Base-by-base conservation (phyloP, 352 stramenopile species). In the Globisporangium spiculum region DNA sequence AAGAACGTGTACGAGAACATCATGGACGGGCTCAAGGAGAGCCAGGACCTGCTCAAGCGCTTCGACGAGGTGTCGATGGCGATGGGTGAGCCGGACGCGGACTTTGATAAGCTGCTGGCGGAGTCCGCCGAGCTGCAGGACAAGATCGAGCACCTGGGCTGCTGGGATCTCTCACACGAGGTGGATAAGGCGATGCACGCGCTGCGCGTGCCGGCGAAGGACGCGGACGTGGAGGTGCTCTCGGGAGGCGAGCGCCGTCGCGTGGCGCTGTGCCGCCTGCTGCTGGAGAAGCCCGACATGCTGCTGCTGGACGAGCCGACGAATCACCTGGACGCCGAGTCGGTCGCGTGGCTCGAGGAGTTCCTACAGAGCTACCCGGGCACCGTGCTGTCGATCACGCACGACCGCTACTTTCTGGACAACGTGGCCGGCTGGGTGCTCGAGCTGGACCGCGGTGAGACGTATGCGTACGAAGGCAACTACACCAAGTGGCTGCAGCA, bases 341-440 rank as follows among this genome's bases (percentile, higher is more conserved):
- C 85, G 20, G 97, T 99, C 70, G 78, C 82, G 34, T 99, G 97
- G 97, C 86, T 99, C 27, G 97, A 99, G 75, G 76, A 93, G n/a
- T 99, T 98, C 74, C 82, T 99, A 65, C 90, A 94, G 65, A 84
- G 92, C 60, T 99, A 98, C 78, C 90, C 91, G 55, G 96, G 97
- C 65, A 99, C 97, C 0, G 96, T 99, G 63, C 88, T 99, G 24
- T 98, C 94, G 34, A 98, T 99, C 72, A 99, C 97, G 27, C 98
- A 99, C 84, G 98, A 99, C 76, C 86, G 97, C 24, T 99, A 99
- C 78, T 99, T 99, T 73, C 70, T 99, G 30, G 97, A 99, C 72
- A 98, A 99, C 72, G 97, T 99, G 5, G 94, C 95, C 8, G 84
- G 95, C 27, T 99, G 97, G 96, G 99, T 99, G 67, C 77, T 99